phyloP scores from a whole-genome alignment of 148 eudicot genomes.

The Chenopodium album region DNA sequence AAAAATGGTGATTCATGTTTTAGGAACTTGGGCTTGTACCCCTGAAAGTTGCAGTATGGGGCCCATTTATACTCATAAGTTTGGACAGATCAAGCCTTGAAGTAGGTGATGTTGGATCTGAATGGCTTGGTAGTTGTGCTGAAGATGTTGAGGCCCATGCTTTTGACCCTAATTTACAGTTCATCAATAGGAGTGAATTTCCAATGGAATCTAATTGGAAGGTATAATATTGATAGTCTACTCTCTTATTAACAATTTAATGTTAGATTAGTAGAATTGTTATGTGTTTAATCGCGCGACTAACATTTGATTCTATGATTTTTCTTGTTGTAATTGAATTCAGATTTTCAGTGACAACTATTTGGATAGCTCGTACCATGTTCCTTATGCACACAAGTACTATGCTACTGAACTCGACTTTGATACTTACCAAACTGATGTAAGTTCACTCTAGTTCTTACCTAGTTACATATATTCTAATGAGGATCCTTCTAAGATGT shows the following conservation, averaged over 20 bases:
- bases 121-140: slow-evolving; percentile 1
- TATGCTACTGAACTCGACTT: slow-evolving; percentile 16
- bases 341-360: slow-evolving; percentile 21
- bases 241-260: not conserved
- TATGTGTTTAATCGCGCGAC: not conserved
- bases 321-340: not conserved
- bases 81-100: not conserved
- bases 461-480: no score
- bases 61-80: slow-evolving; percentile 8
- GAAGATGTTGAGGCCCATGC: slow-evolving; percentile 17
- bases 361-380: slow-evolving; percentile 11
- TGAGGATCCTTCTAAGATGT: no score
- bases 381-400: slow-evolving; percentile 20
- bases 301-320: not conserved
- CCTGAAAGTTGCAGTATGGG: slow-evolving; percentile 14
- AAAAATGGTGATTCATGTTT: not conserved
- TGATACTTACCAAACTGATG: slow-evolving; percentile 13
- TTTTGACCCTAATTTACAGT: not conserved
- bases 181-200: slow-evolving; percentile 11
- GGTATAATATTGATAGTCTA: not conserved
- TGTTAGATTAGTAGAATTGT: not conserved
- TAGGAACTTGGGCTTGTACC: slow-evolving; percentile 10
- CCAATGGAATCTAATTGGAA: slow-evolving; percentile 17
- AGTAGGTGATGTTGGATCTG: slow-evolving; percentile 1
- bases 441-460: not conserved